Evolutionary conservation across 2,329 filamentous ascomycete genomes (phyloP).

Genomic region (Colletotrichum tropicale): DNA sequence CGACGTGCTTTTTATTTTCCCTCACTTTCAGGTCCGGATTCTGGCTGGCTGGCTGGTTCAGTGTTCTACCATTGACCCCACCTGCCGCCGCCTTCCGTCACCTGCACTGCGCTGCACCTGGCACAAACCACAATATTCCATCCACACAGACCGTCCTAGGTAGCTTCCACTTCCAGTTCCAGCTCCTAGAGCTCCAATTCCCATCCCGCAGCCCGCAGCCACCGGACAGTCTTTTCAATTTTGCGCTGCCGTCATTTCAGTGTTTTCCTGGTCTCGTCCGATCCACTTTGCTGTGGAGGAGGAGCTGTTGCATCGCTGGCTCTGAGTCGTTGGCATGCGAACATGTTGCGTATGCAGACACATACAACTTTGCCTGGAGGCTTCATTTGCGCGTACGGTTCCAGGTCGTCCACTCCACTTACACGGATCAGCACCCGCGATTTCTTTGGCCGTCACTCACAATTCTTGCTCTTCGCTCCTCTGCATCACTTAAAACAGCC

Average conservation of each 20-base stretch:
- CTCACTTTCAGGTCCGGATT: neutral
- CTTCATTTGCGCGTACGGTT: neutral
- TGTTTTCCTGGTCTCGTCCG: neutral
- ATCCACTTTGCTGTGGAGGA: neutral
- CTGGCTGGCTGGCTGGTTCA: neutral
- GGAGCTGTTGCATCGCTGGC: neutral
- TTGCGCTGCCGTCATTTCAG: neutral
- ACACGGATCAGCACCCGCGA: neutral
- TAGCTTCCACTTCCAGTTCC: neutral
- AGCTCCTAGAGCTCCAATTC: neutral
- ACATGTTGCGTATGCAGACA: neutral
- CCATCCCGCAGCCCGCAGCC: neutral
- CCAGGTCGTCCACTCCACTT: neutral
- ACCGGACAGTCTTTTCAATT: neutral
- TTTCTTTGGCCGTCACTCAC: neutral
- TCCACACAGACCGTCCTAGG: neutral
- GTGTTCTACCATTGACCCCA: neutral
- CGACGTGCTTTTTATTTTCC: constrained; percentile 32
- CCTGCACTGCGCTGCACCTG: neutral
- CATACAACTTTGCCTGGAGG: neutral
- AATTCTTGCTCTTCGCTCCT: neutral
- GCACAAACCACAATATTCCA: neutral
- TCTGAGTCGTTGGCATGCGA: neutral
- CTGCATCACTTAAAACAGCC: neutral
- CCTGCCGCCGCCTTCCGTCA: neutral